phyloP scores from a whole-genome alignment of 257 asterid species.

The Apocynum venetum region DNA sequence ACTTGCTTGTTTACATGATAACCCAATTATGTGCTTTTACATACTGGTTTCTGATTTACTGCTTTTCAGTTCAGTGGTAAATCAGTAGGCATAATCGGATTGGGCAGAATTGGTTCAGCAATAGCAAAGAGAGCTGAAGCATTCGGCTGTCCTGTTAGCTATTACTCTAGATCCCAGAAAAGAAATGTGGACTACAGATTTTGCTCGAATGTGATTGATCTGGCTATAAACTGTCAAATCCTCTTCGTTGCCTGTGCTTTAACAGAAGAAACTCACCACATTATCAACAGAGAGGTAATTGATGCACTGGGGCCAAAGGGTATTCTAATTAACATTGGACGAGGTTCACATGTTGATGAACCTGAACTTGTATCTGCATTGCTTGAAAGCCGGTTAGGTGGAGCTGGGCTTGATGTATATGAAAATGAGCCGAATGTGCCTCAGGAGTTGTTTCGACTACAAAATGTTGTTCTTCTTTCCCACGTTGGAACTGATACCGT shows the following conservation, averaged over 20 bases:
- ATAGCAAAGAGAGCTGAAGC: conserved; percentile 72
- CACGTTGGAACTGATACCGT: conserved; percentile 51
- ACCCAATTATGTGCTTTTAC: too few species aligned
- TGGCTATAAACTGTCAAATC: conserved; percentile 74
- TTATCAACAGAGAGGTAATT: conserved; percentile 65
- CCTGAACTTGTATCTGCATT: conserved; percentile 73
- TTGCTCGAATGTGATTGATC: conserved; percentile 40
- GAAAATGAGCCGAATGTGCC: conserved; percentile 81
- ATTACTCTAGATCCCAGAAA: conserved; percentile 54
- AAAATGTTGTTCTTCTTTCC: conserved; percentile 60
- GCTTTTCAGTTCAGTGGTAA: conserved; percentile 62
- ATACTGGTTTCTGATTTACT: background rate
- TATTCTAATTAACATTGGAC: conserved; percentile 69
- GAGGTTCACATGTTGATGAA: conserved; percentile 85
- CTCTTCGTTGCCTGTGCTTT: conserved; percentile 72
- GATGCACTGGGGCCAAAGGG: conserved; percentile 75
- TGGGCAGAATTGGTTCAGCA: conserved; percentile 80
- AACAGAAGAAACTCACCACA: conserved; percentile 60
- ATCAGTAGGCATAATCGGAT: conserved; percentile 65
- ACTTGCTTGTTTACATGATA: background rate
- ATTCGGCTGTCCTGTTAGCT: conserved; percentile 57
- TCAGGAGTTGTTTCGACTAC: conserved; percentile 39
- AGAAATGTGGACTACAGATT: conserved; percentile 41
- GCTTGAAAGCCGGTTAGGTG: conserved; percentile 79
- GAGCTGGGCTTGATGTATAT: conserved; percentile 85